Base-by-base conservation (phyloP, 2,329 filamentous ascomycete genomes). In the Pseudonectria buxi region DNA sequence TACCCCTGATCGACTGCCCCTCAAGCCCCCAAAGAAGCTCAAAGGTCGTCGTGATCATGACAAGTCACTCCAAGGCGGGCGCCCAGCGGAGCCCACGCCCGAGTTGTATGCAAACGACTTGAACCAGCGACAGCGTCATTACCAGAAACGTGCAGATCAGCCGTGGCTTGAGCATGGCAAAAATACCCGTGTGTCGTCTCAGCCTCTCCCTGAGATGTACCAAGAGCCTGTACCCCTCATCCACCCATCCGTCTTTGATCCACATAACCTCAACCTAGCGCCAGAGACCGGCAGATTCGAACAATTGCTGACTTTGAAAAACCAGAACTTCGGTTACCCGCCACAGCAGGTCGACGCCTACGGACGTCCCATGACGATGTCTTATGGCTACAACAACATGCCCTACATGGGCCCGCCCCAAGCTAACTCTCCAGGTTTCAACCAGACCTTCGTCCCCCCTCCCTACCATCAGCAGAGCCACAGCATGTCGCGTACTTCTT, bases 401-500 rank as follows among this genome's bases (percentile, higher is more conserved):
- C 66, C 68, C 13, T 77, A 71, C 47, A 76, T 78, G 61, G 52
- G 37, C 11, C 54, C 60, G 24, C 61, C 64, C 14, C 58, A 65
- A 40, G 59, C 62, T 45, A 68, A 69, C 46, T 68, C 68, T 9
- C 71, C 72, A 15, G 62, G 63, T n/a, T 77, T 64, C 44, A 67
- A 68, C 40, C 68, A 70, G 34, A 62, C 62, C 14, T 74, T 67
- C 39, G 62, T 55, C 7, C 51, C 53, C 43, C 63, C 53, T 45
- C 61, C 53, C 32, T 63, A 51, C 53, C 65, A 53, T 59, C 69
- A 67, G 50, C 76, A 42, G 75, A 83, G 58, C 72, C 81, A 43
- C 65, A 76, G 39, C 68, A 89, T 95, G 83, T 92, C 89, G 3
- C 82, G 89, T 50, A 88, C 78, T 41, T 77, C 83, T 3, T 94